Evolutionary conservation across 2,329 filamentous ascomycete genomes (phyloP), one percentile per base, ranked within the genome.

Genomic region (Arthrobotrys sinensis): DNA sequence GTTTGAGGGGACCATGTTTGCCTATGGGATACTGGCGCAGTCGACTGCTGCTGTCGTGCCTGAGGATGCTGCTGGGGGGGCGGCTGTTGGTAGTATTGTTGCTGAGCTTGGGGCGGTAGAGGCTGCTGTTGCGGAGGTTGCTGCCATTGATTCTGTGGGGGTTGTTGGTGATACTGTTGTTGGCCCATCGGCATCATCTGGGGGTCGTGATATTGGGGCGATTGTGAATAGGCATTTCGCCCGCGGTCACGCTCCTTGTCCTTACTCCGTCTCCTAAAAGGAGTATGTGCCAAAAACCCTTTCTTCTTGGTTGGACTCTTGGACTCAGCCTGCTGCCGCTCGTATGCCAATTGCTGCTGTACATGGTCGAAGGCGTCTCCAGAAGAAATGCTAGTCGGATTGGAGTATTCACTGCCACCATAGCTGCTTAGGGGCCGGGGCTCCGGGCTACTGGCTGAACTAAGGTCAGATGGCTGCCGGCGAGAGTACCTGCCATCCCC

Each of bases 401-500:
- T 93, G 2, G 94, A 97, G 83, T 93, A 93, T 80, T 97, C 95
- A 84, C 95, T 98, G 81, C 93, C 91, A 60, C 93, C 96, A 82
- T 97, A 94, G 80, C 92, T 90, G 83, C 93, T 97, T 24, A 69
- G 43, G 12, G 91, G 91, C 55, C 94, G 93, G 53, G 94, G 89
- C 62, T 89, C 90, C 24, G 90, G 89, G 79, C 90, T 91, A 52
- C 88, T 90, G 21, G 88, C 88, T 28, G 91, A 91, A 85, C 88
- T 94, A 84, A 85, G 89, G 85, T 91, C 90, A n/a, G 90, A 91
- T 62, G 88, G 88, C 45, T 91, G 89, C 3, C 76, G 64, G 67
- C 81, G 90, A 85, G 95, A 98, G 80, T 97, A 91, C 89, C 98
- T 97, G 3, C 94, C 95, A 83, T 98, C 95, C 84, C 92, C 90